These are phyloP conservation scores for Francoa sonchifolia DNA, from an alignment of 441 rosid species.

Conservation along the genomic window DNA sequence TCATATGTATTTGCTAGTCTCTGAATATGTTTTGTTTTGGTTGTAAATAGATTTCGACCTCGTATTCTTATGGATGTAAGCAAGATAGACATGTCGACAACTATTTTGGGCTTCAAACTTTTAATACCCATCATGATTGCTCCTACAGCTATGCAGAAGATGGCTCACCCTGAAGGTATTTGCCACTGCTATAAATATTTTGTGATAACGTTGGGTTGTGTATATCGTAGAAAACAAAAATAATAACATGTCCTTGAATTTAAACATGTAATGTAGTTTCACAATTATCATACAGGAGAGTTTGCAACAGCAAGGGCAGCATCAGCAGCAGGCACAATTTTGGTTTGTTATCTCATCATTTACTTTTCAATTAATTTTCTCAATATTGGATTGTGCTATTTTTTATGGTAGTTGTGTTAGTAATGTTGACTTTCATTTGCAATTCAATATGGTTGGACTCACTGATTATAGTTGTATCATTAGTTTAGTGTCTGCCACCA, in stretches of 20 bases:
- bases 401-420: not conserved
- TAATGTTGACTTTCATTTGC: slow-evolving; percentile 2
- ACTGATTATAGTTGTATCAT: no score
- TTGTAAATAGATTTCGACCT: slow-evolving; percentile 64
- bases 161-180: slow-evolving; percentile 96
- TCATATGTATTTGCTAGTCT: not conserved
- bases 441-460: slow-evolving; percentile 1
- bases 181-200: slow-evolving; percentile 7
- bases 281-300: slow-evolving; percentile 49
- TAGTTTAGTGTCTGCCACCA: no score
- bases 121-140: slow-evolving; percentile 99
- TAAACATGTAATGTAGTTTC: no score
- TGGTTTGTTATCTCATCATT: slow-evolving; percentile 34
- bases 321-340: slow-evolving; percentile 70
- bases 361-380: slow-evolving; percentile 3
- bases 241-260: no score
- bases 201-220: no score
- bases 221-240: not conserved
- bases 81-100: slow-evolving; percentile 67
- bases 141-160: slow-evolving; percentile 93
- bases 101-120: slow-evolving; percentile 71
- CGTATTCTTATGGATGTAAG: slow-evolving; percentile 79
- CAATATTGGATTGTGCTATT: not conserved
- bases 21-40: not conserved
- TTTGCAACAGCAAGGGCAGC: slow-evolving; percentile 90